These are phyloP conservation scores for Ogataea thermomethanolica DNA, from an alignment of 805 yeast species.

Conservation along the genomic window DNA sequence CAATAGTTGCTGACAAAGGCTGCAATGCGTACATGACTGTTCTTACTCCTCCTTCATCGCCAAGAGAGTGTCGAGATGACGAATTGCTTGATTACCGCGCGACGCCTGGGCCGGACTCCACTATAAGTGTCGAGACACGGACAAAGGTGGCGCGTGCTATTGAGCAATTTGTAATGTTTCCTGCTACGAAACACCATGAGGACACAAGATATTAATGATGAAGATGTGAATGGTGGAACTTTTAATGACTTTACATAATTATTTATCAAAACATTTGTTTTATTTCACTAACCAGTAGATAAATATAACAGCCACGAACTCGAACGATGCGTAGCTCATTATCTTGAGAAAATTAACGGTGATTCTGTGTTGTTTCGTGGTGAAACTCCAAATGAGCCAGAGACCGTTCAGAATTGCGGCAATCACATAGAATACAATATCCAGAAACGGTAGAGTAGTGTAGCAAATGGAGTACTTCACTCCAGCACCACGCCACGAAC, in stretches of 20 bases:
- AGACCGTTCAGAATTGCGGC: constrained; percentile 31
- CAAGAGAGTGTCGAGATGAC: constrained; percentile 9
- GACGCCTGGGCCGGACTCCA: constrained; percentile 8
- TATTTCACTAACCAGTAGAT: constrained; percentile 9
- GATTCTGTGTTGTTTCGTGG: constrained; percentile 1
- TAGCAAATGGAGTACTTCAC: constrained; percentile 43
- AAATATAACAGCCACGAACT: constrained; percentile 6
- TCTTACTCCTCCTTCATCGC: constrained; percentile 8
- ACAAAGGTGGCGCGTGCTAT: constrained; percentile 7
- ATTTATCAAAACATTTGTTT: not conserved
- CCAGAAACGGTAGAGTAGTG: constrained; percentile 43
- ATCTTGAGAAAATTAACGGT: not conserved
- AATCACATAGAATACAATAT: constrained; percentile 36
- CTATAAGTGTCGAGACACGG: constrained; percentile 14
- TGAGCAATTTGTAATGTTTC: constrained; percentile 7
- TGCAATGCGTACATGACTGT: not conserved
- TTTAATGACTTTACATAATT: not conserved
- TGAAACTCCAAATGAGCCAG: constrained; percentile 12
- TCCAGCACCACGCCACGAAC: constrained; percentile 25
- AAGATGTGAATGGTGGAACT: too few species aligned
- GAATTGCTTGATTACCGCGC: constrained; percentile 6
- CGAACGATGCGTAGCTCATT: not conserved
- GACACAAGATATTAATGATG: not conserved
- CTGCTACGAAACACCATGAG: constrained; percentile 15
- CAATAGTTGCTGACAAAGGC: not conserved